Evolutionary conservation across 2,329 filamentous ascomycete genomes (phyloP), one percentile per base, ranked within the genome.

Genomic region (Phialocephala subalpina): DNA sequence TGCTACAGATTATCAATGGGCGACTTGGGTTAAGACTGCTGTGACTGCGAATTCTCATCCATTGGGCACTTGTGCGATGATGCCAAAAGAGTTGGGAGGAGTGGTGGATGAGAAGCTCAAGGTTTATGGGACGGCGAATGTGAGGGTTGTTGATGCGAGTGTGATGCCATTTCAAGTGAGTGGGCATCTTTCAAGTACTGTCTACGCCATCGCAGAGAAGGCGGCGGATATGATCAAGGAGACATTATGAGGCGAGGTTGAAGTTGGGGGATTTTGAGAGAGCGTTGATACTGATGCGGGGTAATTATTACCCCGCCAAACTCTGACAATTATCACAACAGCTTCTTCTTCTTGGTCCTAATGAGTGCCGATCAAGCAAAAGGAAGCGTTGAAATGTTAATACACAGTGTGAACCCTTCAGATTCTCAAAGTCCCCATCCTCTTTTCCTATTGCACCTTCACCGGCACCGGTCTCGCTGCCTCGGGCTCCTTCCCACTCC

Each of bases 141-240:
- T 57, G n/a, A 36, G 55, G 35, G 33, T 57, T 57, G 33, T 57
- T 9, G 55, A 57, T 38, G 55, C 55, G 2, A 12, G 8, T 22
- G 35, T 57, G 29, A 57, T 57, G 55, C 55, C 55, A 38, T 57
- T 57, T 35, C 55, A 57, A 40, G 35, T 57, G 12, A 57, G 55
- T 20, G 55, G 55, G 8, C 29, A 57, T 57, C 33, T 57, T 11
- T 25, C 29, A 11, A 57, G 55, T 22, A 40, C 55, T 11, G 18
- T 57, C 4, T 57, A 57, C 25, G 55, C 33, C 7, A 57, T 57
- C 38, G 55, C 55, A 22, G 55, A 57, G 55, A 57, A 40, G 55
- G 55, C 55, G 1, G 11, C 55, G 33, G 55, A 57, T 22, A 36
- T 57, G 33, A 57, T 57, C 55, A 57, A 57, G 55, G 55, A 57